Base-by-base conservation (phyloP, 2,329 filamentous ascomycete genomes). In the Colletotrichum higginsianum region DNA sequence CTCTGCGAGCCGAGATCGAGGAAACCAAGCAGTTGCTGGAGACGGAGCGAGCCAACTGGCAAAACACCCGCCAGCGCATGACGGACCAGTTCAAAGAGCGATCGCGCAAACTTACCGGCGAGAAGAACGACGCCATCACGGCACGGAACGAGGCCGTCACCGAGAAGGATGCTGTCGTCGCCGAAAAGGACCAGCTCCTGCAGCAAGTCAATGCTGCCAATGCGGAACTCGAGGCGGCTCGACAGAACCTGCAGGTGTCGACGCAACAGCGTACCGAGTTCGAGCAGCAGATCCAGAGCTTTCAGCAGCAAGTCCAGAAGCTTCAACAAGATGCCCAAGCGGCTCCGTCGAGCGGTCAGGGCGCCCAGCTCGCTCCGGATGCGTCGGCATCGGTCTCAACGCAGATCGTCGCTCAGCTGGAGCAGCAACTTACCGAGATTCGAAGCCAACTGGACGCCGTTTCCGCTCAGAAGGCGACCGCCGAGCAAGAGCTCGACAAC, bases 371-470 rank as follows among this genome's bases (percentile, higher is more conserved):
- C 16, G 77, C 80, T 4, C 81, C 80, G 15, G 79, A 80, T n/a
- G 66, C 82, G 16, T 80, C 87, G 42, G 80, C 87, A 56, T 78
- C 83, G 44, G 76, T 78, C 63, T 83, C 85, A 40, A 73, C 80
- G 0, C 82, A 92, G 84, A 82, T 88, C 77, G 78, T 85, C 6
- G 75, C 81, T 11, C 81, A 84, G 58, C 78, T 88, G 21, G 85
- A 90, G 73, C 82, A 85, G 72, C 84, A 90, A 72, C 82, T 91
- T 9, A 75, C 79, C 2, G 79, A 84, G 52, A 79, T 85, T 16
- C 86, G 83, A 26, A 88, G 90, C 74, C 89, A 95, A 75, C 87
- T 96, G 12, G 90, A 91, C 53, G 86, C 85, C 2, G 87, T 92
- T 64, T 91, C 84, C 8, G 85, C 90, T 12, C 91, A 96, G 79